Conservation (phyloP, 2,329 filamentous ascomycete species). For the Stagonosporopsis chrysanthemi region DNA sequence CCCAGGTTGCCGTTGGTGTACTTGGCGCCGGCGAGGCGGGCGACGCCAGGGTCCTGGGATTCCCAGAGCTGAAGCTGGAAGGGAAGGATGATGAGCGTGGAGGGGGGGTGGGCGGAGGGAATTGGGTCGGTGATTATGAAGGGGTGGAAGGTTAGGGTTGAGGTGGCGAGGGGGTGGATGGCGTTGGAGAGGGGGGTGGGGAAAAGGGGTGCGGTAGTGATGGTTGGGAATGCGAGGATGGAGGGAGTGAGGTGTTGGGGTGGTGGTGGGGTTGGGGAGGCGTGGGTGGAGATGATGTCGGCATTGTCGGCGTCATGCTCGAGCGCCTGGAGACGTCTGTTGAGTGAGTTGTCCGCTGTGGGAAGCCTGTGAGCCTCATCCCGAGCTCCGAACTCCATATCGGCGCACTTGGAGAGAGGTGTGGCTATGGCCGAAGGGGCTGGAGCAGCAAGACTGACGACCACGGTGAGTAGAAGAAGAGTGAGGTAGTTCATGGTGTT, state of each 20-base stretch:
- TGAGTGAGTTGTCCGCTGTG: not conserved
- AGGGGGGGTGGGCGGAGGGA: not conserved
- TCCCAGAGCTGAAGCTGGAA: slow-evolving; percentile 22
- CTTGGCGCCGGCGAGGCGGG: not conserved
- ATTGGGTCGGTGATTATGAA: slow-evolving; percentile 3
- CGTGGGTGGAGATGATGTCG: not conserved
- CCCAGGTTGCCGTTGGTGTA: slow-evolving; percentile 15
- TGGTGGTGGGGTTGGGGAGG: not conserved
- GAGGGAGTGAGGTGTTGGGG: too few species aligned
- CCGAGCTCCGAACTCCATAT: not conserved
- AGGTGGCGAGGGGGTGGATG: not conserved
- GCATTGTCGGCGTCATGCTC: not conserved
- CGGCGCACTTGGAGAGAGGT: not conserved
- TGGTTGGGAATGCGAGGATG: too few species aligned
- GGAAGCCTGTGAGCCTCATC: not conserved
- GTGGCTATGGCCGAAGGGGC: not conserved
- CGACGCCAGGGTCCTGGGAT: not conserved
- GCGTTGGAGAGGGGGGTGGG: not conserved
- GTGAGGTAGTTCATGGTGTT: not conserved
- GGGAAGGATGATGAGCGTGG: slow-evolving; percentile 19
- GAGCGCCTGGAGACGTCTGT: not conserved
- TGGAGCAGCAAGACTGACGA: not conserved
- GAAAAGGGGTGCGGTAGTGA: not conserved
- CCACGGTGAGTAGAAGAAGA: not conserved
- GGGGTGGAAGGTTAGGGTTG: slow-evolving; percentile 1